Conservation (phyloP, 805 yeast species). For the Candida maris region DNA sequence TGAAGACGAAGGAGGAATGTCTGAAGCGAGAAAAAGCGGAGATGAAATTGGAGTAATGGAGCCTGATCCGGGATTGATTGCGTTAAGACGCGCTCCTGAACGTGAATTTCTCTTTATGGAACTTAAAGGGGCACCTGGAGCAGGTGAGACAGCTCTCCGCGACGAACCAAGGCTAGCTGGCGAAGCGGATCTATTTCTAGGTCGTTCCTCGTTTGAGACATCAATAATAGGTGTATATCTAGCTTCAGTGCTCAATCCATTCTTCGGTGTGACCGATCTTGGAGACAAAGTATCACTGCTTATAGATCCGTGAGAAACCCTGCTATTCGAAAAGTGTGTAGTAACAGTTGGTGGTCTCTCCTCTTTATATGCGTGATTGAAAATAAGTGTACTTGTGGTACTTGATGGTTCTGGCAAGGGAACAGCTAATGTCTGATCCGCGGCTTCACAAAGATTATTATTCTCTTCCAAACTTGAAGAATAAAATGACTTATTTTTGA, state of each 20-base stretch:
- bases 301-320: constrained; percentile 2
- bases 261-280: constrained; percentile 22
- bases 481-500: constrained; percentile 33
- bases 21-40: constrained; percentile 52
- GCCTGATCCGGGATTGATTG: constrained; percentile 18
- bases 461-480: constrained; percentile 23
- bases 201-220: constrained; percentile 20
- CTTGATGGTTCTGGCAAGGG: constrained; percentile 20
- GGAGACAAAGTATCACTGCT: constrained; percentile 19
- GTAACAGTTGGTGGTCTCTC: constrained; percentile 5
- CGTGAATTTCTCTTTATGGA: constrained; percentile 54
- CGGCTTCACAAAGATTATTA: constrained; percentile 6
- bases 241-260: constrained; percentile 13
- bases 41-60: constrained; percentile 50
- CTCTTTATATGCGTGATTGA: constrained; percentile 23
- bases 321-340: constrained; percentile 2
- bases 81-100: constrained; percentile 11
- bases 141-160: constrained; percentile 55
- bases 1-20: constrained; percentile 27
- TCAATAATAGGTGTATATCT: constrained; percentile 28
- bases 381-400: constrained; percentile 13
- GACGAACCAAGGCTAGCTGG: constrained; percentile 41
- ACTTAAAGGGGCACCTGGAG: constrained; percentile 52
- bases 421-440: constrained; percentile 10
- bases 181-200: constrained; percentile 11